Conservation (phyloP, 768 basidiomycete species). For the Tylopilus felleus region DNA sequence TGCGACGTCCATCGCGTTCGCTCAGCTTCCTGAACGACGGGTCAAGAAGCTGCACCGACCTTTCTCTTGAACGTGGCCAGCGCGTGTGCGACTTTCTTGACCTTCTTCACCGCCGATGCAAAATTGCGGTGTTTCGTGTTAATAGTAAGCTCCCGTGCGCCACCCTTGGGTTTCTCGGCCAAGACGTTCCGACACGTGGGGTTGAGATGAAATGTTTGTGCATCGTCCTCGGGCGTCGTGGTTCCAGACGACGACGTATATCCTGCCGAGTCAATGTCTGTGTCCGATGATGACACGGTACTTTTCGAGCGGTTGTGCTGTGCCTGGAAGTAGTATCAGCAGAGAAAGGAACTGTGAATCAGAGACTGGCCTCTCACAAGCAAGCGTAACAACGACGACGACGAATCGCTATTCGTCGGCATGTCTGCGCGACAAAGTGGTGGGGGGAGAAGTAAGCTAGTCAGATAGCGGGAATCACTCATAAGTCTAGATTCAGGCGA, state of each 20-base stretch:
- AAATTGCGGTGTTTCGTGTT: constrained; percentile 14
- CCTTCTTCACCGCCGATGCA: constrained; percentile 19
- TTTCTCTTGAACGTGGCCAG: constrained; percentile 26
- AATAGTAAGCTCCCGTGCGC: constrained; percentile 6
- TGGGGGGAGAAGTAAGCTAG: background rate
- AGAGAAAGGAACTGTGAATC: background rate
- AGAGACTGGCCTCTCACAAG: background rate
- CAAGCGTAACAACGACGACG: background rate
- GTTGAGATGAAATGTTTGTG: constrained; percentile 21
- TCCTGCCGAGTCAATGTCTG: constrained; percentile 17
- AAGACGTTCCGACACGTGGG: constrained; percentile 5
- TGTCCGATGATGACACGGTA: constrained; percentile 20
- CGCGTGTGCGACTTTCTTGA: constrained; percentile 20
- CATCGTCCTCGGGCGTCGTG: constrained; percentile 32
- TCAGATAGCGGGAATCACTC: background rate
- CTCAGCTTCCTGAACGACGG: background rate
- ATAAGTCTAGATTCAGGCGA: background rate
- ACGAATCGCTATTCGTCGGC: background rate
- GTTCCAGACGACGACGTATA: constrained; percentile 30
- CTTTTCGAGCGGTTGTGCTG: constrained; percentile 4
- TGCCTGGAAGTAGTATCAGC: background rate
- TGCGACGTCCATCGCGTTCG: background rate
- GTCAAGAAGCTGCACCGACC: constrained; percentile 4
- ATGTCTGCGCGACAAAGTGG: background rate
- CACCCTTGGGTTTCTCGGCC: constrained; percentile 1